Conservation (phyloP, 805 yeast genomes). For the Blastobotrys robertii region DNA sequence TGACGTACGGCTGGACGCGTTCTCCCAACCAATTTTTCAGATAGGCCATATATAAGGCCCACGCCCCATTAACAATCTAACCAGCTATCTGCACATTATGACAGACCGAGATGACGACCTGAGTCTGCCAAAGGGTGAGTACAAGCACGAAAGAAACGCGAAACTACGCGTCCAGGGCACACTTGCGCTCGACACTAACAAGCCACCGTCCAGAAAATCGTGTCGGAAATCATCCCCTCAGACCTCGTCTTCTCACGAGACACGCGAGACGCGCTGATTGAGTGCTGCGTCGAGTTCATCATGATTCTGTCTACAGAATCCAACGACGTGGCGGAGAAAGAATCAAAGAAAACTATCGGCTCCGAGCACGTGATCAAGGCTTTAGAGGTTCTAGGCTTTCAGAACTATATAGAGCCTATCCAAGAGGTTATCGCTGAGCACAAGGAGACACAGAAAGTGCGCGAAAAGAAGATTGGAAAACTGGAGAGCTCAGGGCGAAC, state of each 20-base stretch:
- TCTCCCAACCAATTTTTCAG: slow-evolving; percentile 3
- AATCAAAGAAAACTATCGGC: slow-evolving; percentile 91
- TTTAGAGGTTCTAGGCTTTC: slow-evolving; percentile 75
- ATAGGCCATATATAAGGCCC: background rate
- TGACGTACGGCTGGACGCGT: background rate
- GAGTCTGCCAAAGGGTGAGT: slow-evolving; percentile 24
- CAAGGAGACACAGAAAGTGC: slow-evolving; percentile 73
- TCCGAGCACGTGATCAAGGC: slow-evolving; percentile 94
- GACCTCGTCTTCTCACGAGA: slow-evolving; percentile 85
- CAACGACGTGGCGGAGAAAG: slow-evolving; percentile 93
- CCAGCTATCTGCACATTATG: slow-evolving; percentile 2
- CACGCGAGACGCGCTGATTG: slow-evolving; percentile 89
- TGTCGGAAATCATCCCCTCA: slow-evolving; percentile 80
- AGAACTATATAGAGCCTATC: slow-evolving; percentile 72
- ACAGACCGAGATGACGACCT: slow-evolving; percentile 25
- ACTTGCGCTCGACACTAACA: slow-evolving; percentile 14
- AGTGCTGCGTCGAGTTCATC: slow-evolving; percentile 91
- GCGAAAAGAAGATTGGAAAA: slow-evolving; percentile 86
- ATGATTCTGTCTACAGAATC: slow-evolving; percentile 91
- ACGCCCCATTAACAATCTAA: no score
- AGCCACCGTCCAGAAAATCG: slow-evolving; percentile 94
- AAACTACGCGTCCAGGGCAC: background rate
- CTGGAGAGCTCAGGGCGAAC: slow-evolving; percentile 85
- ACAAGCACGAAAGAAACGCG: background rate
- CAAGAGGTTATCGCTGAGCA: slow-evolving; percentile 75